Conservation (phyloP, 306 rosid genomes). For the Quercus agrifolia region DNA sequence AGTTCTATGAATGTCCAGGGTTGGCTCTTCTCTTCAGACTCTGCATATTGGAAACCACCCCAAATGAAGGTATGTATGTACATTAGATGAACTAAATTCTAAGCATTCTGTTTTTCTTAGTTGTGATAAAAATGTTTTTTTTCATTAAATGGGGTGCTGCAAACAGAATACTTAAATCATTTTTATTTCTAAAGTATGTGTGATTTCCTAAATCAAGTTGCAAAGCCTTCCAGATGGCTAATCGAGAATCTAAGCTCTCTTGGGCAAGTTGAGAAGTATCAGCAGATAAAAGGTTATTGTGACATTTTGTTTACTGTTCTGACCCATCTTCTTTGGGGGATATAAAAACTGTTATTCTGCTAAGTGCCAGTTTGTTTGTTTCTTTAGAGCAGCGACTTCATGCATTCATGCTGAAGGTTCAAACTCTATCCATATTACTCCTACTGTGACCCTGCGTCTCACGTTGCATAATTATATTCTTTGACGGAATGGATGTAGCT, state of each 20-base stretch:
- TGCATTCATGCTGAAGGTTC: neutral
- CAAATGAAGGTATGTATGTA: constrained; percentile 71
- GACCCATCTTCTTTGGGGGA: neutral
- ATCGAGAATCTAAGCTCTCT: neutral
- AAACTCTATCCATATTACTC: neutral
- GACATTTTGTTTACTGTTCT: neutral
- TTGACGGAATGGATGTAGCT: neutral
- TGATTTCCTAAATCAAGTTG: neutral
- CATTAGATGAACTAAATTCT: constrained; percentile 5
- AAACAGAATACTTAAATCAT: neutral
- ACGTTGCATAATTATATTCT: neutral
- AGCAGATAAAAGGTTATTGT: neutral
- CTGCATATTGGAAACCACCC: constrained; percentile 88
- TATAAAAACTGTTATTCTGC: neutral
- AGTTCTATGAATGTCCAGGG: constrained; percentile 51
- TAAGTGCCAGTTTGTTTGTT: neutral
- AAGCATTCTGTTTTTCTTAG: constrained; percentile 2
- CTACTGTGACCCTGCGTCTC: neutral
- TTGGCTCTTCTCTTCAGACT: constrained; percentile 92
- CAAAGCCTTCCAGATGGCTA: neutral
- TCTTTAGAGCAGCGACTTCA: neutral
- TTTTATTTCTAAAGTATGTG: neutral
- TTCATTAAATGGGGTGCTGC: neutral
- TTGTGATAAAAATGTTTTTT: neutral
- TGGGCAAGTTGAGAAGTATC: neutral